Evolutionary conservation across 352 stramenopile genomes (phyloP).

Genomic region (Phytophthora quininea): DNA sequence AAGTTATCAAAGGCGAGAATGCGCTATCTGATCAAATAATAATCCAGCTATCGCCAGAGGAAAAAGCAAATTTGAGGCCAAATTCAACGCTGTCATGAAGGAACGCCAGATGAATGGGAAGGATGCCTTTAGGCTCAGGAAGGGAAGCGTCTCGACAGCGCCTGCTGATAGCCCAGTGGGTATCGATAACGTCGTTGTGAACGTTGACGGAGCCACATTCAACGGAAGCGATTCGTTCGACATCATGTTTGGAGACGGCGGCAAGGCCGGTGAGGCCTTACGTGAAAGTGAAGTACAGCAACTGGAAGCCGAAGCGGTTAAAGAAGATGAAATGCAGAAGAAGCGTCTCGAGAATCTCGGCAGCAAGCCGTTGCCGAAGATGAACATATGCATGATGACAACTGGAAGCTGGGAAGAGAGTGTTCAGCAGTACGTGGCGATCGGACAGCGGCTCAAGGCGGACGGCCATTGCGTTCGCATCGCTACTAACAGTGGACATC

Average conservation of each 20-base stretch:
- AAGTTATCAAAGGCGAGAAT: constrained; percentile 39
- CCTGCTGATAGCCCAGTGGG: constrained; percentile 12
- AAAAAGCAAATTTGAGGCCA: constrained; percentile 44
- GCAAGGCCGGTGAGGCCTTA: constrained; percentile 32
- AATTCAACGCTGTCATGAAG: constrained; percentile 48
- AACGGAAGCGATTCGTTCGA: constrained; percentile 41
- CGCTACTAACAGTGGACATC: constrained; percentile 82
- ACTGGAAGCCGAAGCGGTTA: constrained; percentile 26
- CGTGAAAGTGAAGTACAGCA: constrained; percentile 29
- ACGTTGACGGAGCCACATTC: constrained; percentile 33
- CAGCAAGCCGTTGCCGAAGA: constrained; percentile 42
- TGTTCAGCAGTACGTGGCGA: constrained; percentile 74
- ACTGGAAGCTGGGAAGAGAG: constrained; percentile 72
- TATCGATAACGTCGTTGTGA: constrained; percentile 13
- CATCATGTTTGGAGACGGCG: constrained; percentile 36
- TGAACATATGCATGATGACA: constrained; percentile 80
- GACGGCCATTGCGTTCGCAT: constrained; percentile 92
- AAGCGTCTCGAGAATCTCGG: constrained; percentile 27
- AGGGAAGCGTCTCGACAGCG: constrained; percentile 2
- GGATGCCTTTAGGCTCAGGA: constrained; percentile 25
- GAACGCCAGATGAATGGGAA: constrained; percentile 33
- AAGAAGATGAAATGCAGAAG: constrained; percentile 33
- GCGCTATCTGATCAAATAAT: constrained; percentile 39
- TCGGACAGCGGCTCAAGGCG: constrained; percentile 72
- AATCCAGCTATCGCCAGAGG: constrained; percentile 44